Evolutionary conservation across 2,329 filamentous ascomycete genomes (phyloP), one percentile per base, ranked within the genome.

Genomic region (Colletotrichum horii): DNA sequence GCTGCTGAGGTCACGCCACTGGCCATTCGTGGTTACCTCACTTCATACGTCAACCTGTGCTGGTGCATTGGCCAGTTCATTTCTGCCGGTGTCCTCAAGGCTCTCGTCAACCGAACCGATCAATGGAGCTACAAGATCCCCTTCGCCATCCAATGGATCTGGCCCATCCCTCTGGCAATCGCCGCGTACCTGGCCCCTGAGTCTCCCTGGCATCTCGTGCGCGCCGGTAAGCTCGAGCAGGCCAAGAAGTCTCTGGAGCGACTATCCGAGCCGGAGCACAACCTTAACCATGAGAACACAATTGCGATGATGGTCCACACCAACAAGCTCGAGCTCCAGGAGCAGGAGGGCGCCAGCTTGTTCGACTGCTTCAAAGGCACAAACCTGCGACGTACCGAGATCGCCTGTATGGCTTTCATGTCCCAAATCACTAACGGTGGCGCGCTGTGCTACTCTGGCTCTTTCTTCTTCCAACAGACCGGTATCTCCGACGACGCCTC

Each of bases 301-400:
- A 76, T 88, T 32, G 83, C 85, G 48, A 81, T 86, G 76, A 87
- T 88, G 82, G 82, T 86, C 2, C 83, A 87, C 70, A 88, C 87
- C 36, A 84, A 87, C 78, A 84, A 88, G 79, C 78, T 88, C 6
- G 88, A 90, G 79, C 83, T 85, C 71, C 80, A 85, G 71, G 81
- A 85, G 75, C 82, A 80, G 1, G 76, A 77, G 1, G 87, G 87
- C 3, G 83, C 83, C 15, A 81, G 78, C 2, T 88, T 89, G 75
- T 77, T 79, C 70, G 88, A 90, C 77, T 87, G 85, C 75, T 90
- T 90, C 84, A 81, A 81, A 14, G 88, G 88, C 30, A 84, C 84
- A 19, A 86, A 90, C 79, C 82, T 84, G 3, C 85, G 86, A 55
- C 85, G 87, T 58, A 88, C 87, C 6, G 85, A 88, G 79, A 86